Evolutionary conservation across 2,329 filamentous ascomycete genomes (phyloP).

Genomic region (Penicillium corylophilum): DNA sequence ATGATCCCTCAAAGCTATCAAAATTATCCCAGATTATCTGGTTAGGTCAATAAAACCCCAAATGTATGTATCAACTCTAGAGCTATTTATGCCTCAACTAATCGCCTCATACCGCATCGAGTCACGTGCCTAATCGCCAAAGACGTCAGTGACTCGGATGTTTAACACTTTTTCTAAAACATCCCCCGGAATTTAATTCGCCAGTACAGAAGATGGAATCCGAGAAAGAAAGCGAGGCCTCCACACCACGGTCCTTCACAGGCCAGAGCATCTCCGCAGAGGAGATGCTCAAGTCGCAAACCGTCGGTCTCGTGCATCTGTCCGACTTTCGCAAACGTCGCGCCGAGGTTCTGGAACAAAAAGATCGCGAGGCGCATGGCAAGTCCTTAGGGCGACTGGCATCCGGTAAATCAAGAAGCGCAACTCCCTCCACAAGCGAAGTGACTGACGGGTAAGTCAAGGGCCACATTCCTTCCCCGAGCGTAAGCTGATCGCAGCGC

Average conservation of each 20-base stretch:
- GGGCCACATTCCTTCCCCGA: conserved; percentile 4
- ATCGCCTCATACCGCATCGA: neutral
- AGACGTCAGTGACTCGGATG: conserved; percentile 14
- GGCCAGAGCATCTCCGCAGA: conserved; percentile 74
- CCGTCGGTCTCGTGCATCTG: conserved; percentile 85
- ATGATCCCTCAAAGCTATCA: neutral
- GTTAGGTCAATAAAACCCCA: neutral
- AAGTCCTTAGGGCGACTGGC: conserved; percentile 50
- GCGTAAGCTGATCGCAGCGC: conserved; percentile 54
- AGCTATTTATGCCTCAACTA: neutral
- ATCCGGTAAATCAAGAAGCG: conserved; percentile 49
- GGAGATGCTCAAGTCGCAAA: conserved; percentile 79
- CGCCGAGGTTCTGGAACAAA: conserved; percentile 88
- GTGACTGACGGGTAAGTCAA: conserved; percentile 59
- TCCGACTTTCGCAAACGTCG: conserved; percentile 95
- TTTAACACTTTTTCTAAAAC: neutral
- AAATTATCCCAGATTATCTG: neutral
- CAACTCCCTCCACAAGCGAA: conserved; percentile 49
- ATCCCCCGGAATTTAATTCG: neutral
- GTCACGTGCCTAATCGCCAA: conserved; percentile 10
- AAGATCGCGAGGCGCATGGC: conserved; percentile 76
- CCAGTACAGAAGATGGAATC: conserved; percentile 7
- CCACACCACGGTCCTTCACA: conserved; percentile 61
- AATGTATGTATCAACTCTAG: neutral
- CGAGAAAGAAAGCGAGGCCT: conserved; percentile 41